Evolutionary conservation across 495 filamentous ascomycete genomes (phyloP).

Genomic region (Filosporella fistucella): DNA sequence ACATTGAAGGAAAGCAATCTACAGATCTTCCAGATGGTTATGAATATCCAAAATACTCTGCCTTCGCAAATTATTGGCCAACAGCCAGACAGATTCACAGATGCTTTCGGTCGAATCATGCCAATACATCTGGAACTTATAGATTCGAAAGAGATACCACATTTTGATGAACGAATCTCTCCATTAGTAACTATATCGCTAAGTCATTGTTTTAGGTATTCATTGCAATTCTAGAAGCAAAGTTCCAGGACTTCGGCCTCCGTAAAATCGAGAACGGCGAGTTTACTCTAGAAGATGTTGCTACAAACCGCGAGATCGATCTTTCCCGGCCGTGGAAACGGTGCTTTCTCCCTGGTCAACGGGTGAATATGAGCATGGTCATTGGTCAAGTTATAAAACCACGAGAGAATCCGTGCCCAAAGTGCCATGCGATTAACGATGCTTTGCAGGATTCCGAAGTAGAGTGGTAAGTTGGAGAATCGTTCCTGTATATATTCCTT

Average conservation of each 20-base stretch:
- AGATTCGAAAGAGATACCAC: neutral
- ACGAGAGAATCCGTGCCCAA: neutral
- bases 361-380: conserved; percentile 13
- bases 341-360: conserved; percentile 10
- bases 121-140: neutral
- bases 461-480: too few species aligned
- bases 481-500: too few species aligned
- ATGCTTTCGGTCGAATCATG: neutral
- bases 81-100: neutral
- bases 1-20: too few species aligned
- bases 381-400: neutral
- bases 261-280: conserved; percentile 6
- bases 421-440: too few species aligned
- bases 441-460: too few species aligned
- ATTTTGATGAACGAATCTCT: too few species aligned
- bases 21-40: neutral
- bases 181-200: too few species aligned
- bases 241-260: neutral
- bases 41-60: neutral
- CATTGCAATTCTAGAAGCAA: neutral
- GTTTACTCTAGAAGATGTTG: conserved; percentile 7
- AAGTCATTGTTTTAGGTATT: too few species aligned
- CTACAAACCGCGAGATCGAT: neutral
- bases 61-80: neutral
- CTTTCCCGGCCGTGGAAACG: neutral